Base-by-base conservation (phyloP, 805 yeast genomes). In the Wickerhamiella australiensis region DNA sequence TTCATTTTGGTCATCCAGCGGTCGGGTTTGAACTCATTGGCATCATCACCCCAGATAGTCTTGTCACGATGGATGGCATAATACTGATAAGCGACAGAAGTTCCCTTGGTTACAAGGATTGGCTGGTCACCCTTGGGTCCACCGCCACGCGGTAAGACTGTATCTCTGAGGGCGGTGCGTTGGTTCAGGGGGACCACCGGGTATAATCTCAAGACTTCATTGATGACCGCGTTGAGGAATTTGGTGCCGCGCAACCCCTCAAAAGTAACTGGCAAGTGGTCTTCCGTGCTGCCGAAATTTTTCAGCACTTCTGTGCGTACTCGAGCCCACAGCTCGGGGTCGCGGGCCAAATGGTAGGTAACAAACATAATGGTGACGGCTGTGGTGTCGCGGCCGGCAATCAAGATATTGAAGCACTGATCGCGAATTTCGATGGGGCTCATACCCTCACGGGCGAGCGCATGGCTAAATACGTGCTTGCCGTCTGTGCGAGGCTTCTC, bases 111-210 rank as follows among this genome's bases (percentile, higher is more conserved):
- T n/a, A 71, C 61, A 43, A 64, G 62, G 2, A 69, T 49, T 12
- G 73, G 73, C 25, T 53, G 25, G 17, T 26, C 46, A 9, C 60
- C 62, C 49, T 71, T 68, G 29, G 58, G 53, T 3, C 72, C 75
- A 20, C 76, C 76, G n/a, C 76, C 76, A 29, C 64, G 63, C n/a
- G 77, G 77, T 50, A 72, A 61, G 5, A 70, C 65, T 7, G 77
- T 72, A 49, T 70, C 66, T 42, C 60, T 64, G 8, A 64, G 60
- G 8, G 76, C 67, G 15, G 62, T 60, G 49, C 76, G 64, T 58
- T 67, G 68, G 54, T 72, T 72, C 50, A 59, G 57, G 7, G 77
- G 75, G 27, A 72, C 76, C 22, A 72, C 63, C 8, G 76, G 76
- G 49, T 69, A 71, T 55, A 72, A 51, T 51, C 77, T 64, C 54